These are phyloP conservation scores for Chloroidium sp. DNA, from an alignment of 163 green algal species.

Conservation along the genomic window DNA sequence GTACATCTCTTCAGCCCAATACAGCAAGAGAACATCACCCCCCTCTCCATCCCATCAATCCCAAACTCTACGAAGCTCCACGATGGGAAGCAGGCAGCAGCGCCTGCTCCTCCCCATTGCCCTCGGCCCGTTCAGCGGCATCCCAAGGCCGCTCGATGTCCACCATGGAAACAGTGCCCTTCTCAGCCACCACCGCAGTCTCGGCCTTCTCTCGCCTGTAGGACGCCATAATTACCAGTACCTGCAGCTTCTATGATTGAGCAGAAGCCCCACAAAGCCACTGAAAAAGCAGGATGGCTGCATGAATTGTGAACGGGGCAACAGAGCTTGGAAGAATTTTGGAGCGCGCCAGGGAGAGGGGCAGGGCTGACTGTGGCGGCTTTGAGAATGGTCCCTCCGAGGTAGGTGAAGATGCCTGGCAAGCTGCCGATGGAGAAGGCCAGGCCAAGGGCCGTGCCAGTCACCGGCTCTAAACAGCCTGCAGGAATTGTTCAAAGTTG, in stretches of 20 bases:
- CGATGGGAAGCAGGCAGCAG: neutral
- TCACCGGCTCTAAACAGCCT: constrained; percentile 50
- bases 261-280: neutral
- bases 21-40: too few relatives aligned
- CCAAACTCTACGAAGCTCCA: too few relatives aligned
- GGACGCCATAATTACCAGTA: neutral
- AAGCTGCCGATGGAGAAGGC: constrained; percentile 27
- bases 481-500: neutral
- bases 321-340: neutral
- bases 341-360: constrained; percentile 6
- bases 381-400: constrained; percentile 44
- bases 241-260: neutral
- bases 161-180: neutral
- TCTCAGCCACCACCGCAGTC: neutral
- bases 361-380: constrained; percentile 22
- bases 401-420: constrained; percentile 42
- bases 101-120: neutral
- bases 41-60: too few relatives aligned
- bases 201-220: neutral
- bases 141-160: neutral
- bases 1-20: too few relatives aligned
- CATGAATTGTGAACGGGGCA: too few relatives aligned
- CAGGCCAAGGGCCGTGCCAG: constrained; percentile 46
- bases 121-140: neutral
- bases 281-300: too few relatives aligned